A percentile compares a stretch with the other conserved stretches of the same genome.
phyloP scores from a whole-genome alignment of 2,329 filamentous ascomycete species.

The Calonectria naviculata region DNA sequence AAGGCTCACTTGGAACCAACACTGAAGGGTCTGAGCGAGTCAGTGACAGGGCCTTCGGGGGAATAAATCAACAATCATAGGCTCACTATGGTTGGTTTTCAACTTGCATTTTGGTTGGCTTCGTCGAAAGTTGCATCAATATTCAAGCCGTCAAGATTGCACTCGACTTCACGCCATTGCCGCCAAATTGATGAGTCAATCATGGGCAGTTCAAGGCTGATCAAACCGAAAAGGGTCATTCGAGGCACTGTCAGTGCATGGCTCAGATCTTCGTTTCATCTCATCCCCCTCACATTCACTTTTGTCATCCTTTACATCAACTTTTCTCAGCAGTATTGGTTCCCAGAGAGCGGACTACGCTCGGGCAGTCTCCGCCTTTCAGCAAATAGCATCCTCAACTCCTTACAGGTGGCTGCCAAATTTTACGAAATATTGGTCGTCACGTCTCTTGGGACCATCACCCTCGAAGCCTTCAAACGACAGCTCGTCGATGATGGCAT shows the following conservation, averaged over 20 bases:
- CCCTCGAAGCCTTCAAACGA: background rate
- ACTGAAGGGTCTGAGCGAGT: too few species aligned
- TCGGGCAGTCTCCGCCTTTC: background rate
- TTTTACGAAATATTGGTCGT: slow-evolving; percentile 4
- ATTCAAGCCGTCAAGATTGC: too few species aligned
- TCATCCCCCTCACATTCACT: background rate
- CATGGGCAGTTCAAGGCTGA: background rate
- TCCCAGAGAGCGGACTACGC: background rate
- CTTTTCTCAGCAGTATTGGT: background rate
- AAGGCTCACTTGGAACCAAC: too few species aligned
- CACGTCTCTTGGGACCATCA: background rate
- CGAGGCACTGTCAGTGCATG: background rate
- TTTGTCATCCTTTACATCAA: background rate
- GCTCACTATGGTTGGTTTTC: too few species aligned
- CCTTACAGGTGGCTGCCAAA: background rate
- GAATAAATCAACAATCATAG: too few species aligned
- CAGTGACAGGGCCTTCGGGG: too few species aligned
- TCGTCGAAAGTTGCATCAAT: too few species aligned
- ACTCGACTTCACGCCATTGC: too few species aligned
- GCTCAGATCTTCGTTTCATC: background rate
- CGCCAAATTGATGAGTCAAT: background rate
- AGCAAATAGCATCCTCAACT: background rate
- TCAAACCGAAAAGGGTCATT: background rate
- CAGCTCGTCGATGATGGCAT: background rate
- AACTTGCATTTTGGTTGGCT: too few species aligned